Conservation (phyloP, 2,329 filamentous ascomycete genomes). For the Monosporascus cannonballus region DNA sequence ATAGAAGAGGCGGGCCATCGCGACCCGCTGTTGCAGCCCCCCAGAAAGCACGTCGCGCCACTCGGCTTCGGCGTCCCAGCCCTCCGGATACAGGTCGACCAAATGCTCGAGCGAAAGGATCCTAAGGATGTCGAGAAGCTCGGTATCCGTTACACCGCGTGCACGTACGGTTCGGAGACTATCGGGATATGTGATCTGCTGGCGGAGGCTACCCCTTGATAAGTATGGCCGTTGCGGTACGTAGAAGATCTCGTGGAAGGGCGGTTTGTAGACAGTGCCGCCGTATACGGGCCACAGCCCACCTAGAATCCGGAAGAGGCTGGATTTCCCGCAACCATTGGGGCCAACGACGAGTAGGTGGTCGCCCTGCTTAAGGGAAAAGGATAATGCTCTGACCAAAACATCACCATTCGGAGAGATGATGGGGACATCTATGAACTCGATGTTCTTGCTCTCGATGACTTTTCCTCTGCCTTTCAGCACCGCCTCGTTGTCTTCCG, state of each 20-base stretch:
- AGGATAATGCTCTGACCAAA: conserved; percentile 77
- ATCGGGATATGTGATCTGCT: conserved; percentile 97
- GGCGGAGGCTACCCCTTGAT: conserved; percentile 82
- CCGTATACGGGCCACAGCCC: conserved; percentile 98
- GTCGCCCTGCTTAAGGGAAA: conserved; percentile 78
- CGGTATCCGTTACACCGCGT: conserved; percentile 74
- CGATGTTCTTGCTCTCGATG: conserved; percentile 58
- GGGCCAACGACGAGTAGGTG: conserved; percentile 93
- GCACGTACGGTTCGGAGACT: conserved; percentile 79
- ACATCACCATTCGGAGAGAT: conserved; percentile 96
- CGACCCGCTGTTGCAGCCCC: conserved; percentile 90
- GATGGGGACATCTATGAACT: conserved; percentile 63
- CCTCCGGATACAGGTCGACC: conserved; percentile 66
- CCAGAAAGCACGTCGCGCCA: conserved; percentile 93
- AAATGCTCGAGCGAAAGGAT: conserved; percentile 80
- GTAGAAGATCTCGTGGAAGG: conserved; percentile 93
- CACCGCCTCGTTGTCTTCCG: conserved; percentile 74
- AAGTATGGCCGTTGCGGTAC: conserved; percentile 95
- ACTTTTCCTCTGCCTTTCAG: conserved; percentile 77
- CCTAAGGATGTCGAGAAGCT: conserved; percentile 70
- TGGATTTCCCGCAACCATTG: conserved; percentile 96
- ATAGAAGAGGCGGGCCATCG: conserved; percentile 94
- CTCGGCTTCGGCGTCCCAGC: conserved; percentile 92
- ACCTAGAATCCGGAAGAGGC: conserved; percentile 90
- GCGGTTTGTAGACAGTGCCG: conserved; percentile 84